phyloP scores from a whole-genome alignment of 352 stramenopile genomes.

The Phytophthora pisi region DNA sequence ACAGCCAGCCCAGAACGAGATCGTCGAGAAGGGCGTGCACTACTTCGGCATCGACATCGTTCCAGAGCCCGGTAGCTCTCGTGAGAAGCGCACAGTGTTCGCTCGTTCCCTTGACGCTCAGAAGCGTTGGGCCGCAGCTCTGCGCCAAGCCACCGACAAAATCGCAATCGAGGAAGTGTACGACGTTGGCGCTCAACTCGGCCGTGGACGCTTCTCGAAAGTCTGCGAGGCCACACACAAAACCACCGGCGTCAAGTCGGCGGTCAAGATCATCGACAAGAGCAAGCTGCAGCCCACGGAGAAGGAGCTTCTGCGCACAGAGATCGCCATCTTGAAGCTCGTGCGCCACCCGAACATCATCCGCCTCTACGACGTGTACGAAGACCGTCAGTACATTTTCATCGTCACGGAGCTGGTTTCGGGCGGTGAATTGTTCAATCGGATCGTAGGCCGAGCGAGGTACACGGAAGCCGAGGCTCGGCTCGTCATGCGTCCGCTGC shows the following conservation, averaged over 20 bases:
- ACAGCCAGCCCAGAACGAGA: constrained; percentile 47
- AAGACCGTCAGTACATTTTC: constrained; percentile 95
- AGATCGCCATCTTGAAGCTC: constrained; percentile 95
- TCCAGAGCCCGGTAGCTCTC: constrained; percentile 63
- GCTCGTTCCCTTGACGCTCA: constrained; percentile 76
- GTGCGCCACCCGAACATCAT: constrained; percentile 92
- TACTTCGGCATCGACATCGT: constrained; percentile 92
- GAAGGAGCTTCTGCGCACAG: constrained; percentile 90
- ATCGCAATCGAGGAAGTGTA: constrained; percentile 91
- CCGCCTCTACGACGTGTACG: constrained; percentile 89
- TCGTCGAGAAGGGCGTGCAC: constrained; percentile 78
- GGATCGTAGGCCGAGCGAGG: constrained; percentile 89
- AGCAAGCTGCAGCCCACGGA: constrained; percentile 86
- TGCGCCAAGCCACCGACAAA: constrained; percentile 88
- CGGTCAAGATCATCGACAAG: constrained; percentile 95
- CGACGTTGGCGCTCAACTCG: constrained; percentile 87
- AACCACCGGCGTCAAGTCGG: constrained; percentile 65
- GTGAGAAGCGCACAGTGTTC: constrained; percentile 86
- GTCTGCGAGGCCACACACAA: constrained; percentile 86
- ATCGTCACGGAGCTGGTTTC: constrained; percentile 97
- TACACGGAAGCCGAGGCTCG: constrained; percentile 92
- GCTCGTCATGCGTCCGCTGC: constrained; percentile 85
- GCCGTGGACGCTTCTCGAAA: constrained; percentile 87
- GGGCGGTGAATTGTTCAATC: constrained; percentile 97
- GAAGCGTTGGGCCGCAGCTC: constrained; percentile 72